Evolutionary conservation across 805 yeast species (phyloP).

Genomic region (Debaryomyces castellii): DNA sequence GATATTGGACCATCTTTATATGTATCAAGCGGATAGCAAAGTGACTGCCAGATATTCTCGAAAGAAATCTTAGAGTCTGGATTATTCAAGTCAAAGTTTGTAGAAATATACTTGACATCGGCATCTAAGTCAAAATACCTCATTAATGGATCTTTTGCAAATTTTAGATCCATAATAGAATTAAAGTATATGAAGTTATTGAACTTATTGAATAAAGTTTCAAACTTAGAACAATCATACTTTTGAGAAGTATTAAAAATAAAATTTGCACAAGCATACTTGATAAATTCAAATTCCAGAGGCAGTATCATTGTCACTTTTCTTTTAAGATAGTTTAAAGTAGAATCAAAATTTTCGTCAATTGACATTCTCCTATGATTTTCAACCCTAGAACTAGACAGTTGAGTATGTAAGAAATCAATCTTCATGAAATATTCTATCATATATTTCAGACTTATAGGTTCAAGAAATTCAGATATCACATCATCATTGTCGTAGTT

Average conservation of each 20-base stretch:
- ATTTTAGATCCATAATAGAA: slow-evolving; percentile 2
- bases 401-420: background rate
- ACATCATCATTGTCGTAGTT: slow-evolving; percentile 5
- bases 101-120: background rate
- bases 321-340: background rate
- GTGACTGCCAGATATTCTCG: background rate
- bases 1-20: background rate
- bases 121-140: background rate
- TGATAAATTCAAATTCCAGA: slow-evolving; percentile 12
- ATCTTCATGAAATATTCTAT: slow-evolving; percentile 9
- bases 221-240: slow-evolving; percentile 7
- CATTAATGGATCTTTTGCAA: background rate
- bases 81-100: slow-evolving; percentile 5
- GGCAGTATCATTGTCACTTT: slow-evolving; percentile 1
- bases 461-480: slow-evolving; percentile 9
- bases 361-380: background rate
- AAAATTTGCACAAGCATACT: slow-evolving; percentile 4
- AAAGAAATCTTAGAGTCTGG: slow-evolving; percentile 6
- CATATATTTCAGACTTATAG: slow-evolving; percentile 9
- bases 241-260: background rate
- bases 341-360: background rate
- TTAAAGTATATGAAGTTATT: slow-evolving; percentile 15
- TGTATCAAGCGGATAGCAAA: background rate
- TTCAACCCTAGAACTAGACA: background rate
- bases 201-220: slow-evolving; percentile 7